phyloP scores from a whole-genome alignment of 2,329 filamentous ascomycete species.

The Verticillium nubilum region DNA sequence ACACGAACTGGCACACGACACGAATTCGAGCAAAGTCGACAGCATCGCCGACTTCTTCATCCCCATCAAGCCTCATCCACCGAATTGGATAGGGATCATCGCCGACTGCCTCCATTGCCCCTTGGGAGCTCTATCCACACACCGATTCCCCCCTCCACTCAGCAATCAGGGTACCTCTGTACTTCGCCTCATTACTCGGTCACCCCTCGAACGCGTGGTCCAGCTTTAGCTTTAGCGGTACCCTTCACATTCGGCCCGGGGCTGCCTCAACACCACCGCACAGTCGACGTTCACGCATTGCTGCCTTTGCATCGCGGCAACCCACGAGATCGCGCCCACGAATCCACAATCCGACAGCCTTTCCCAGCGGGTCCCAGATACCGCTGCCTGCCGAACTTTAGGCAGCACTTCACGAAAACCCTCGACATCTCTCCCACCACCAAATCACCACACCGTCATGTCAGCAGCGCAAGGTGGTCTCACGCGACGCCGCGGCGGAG shows the following conservation, averaged over 20 bases:
- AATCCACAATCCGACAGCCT: not conserved
- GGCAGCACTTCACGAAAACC: not conserved
- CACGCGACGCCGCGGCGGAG: conserved; percentile 57
- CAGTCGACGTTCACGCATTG: not conserved
- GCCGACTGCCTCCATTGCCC: not conserved
- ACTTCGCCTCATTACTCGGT: not conserved
- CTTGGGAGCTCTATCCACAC: not conserved
- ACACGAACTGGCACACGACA: conserved; percentile 1
- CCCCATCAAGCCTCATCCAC: not conserved
- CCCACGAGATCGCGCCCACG: not conserved
- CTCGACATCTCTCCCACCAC: conserved; percentile 3
- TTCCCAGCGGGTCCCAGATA: not conserved
- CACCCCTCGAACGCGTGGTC: not conserved
- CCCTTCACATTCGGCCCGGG: not conserved
- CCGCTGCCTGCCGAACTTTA: not conserved
- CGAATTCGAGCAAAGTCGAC: not conserved
- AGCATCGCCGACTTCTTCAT: not conserved
- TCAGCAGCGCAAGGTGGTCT: conserved; percentile 31
- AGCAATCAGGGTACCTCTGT: not conserved
- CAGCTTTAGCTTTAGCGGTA: not conserved
- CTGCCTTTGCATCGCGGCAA: not conserved
- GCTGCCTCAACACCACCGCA: not conserved
- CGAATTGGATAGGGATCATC: not conserved
- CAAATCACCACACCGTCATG: conserved; percentile 7
- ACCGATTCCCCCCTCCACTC: not conserved